phyloP scores from a whole-genome alignment of 306 rosid genomes.

The Pyrus pyrifolia region DNA sequence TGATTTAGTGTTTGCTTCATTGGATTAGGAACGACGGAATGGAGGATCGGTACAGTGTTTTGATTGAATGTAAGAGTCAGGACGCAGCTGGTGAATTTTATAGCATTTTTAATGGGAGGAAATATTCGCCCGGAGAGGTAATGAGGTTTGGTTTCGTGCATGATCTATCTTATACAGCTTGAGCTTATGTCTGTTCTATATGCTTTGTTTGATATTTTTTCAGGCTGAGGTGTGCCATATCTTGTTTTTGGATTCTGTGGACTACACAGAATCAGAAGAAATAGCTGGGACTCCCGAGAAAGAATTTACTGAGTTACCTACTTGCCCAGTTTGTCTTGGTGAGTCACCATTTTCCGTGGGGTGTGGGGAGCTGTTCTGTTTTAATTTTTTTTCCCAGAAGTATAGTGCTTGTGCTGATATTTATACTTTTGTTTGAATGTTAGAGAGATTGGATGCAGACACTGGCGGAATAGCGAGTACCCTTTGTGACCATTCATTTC shows the following conservation, averaged over 20 bases:
- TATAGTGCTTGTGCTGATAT: constrained; percentile 6
- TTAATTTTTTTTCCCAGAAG: not conserved
- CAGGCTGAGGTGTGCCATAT: constrained; percentile 92
- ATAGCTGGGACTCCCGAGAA: constrained; percentile 72
- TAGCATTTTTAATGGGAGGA: constrained; percentile 58
- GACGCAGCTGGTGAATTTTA: constrained; percentile 45
- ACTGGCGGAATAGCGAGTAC: constrained; percentile 75
- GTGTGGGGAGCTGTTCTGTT: not conserved
- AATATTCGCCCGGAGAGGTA: constrained; percentile 76
- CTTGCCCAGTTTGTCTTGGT: constrained; percentile 96
- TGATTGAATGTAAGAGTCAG: constrained; percentile 49
- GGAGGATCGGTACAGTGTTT: constrained; percentile 82
- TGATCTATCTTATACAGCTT: not conserved
- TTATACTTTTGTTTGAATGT: constrained; percentile 21
- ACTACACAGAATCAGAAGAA: constrained; percentile 70
- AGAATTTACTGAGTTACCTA: constrained; percentile 73
- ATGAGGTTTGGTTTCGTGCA: not conserved
- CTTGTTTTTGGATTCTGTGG: constrained; percentile 62
- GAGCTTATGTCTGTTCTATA: not conserved
- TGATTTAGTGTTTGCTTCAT: not conserved
- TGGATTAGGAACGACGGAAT: constrained; percentile 65
- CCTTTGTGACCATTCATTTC: constrained; percentile 88
- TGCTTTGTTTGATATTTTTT: constrained; percentile 1
- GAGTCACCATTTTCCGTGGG: constrained; percentile 20
- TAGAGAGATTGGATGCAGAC: constrained; percentile 77